phyloP scores from a whole-genome alignment of 192 early-diverging fungal species.

The Coemansia sp. region DNA sequence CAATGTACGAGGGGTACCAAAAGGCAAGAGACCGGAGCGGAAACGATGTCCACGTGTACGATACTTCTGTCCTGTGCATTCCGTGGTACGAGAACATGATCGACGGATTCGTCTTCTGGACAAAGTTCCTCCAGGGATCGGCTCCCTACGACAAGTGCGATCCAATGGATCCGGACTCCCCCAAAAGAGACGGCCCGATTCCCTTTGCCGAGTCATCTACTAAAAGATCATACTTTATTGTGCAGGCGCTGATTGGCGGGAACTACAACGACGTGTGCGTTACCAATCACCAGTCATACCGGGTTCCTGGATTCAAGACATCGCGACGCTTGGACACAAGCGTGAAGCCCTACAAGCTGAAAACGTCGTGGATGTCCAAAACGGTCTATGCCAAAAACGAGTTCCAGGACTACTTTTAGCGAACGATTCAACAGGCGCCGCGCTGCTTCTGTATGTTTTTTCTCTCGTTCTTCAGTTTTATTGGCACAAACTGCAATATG shows the following conservation, averaged over 20 bases:
- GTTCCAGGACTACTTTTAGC: constrained; percentile 7
- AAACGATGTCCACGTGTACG: neutral
- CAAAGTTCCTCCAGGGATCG: neutral
- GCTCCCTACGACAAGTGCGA: constrained; percentile 3
- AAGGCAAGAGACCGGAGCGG: neutral
- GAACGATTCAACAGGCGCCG: neutral
- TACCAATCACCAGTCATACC: constrained; percentile 1
- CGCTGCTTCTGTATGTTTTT: too few species aligned
- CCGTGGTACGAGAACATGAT: constrained; percentile 5
- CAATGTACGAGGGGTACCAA: constrained; percentile 5
- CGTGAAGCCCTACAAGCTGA: neutral
- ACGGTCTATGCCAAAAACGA: neutral
- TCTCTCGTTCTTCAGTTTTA: too few species aligned
- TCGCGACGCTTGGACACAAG: neutral
- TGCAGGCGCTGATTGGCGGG: neutral
- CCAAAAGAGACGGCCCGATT: neutral
- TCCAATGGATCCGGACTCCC: constrained; percentile 1
- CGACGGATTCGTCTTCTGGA: constrained; percentile 1
- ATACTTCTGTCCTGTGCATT: neutral
- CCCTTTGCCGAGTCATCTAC: neutral
- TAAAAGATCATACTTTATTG: neutral
- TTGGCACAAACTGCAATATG: too few species aligned
- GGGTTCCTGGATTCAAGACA: constrained; percentile 1
- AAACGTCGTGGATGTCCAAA: neutral
- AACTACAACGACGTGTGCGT: constrained; percentile 1